Percentiles rank a stretch among this genome's conserved stretches.
Evolutionary conservation across 2,329 filamentous ascomycete genomes (phyloP).

Genomic region (Penicillium oxalicum): DNA sequence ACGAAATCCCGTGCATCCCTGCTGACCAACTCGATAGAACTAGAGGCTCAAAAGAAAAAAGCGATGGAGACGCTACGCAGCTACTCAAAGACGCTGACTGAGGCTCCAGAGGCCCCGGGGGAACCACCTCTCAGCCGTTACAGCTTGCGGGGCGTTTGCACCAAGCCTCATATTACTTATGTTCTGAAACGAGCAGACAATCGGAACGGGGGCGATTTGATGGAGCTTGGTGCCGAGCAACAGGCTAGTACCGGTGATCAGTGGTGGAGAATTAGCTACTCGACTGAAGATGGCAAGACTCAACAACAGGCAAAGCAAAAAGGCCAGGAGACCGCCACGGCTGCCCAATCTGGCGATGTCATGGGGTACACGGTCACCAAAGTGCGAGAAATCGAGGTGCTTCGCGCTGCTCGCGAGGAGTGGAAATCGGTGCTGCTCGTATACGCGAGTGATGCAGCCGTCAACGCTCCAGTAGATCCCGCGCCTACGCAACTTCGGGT

Average conservation of each 20-base stretch:
- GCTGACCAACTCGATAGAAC: constrained; percentile 27
- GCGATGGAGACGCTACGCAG: constrained; percentile 37
- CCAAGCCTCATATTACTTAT: constrained; percentile 53
- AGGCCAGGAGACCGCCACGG: constrained; percentile 12
- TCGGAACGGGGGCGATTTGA: constrained; percentile 20
- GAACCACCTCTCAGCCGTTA: constrained; percentile 45
- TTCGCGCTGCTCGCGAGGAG: constrained; percentile 49
- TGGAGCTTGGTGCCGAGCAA: constrained; percentile 25
- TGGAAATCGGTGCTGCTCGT: constrained; percentile 50
- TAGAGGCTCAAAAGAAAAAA: constrained; percentile 40
- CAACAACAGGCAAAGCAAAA: constrained; percentile 24
- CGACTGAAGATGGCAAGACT: constrained; percentile 38
- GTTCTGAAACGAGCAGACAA: constrained; percentile 40
- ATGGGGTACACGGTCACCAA: constrained; percentile 37
- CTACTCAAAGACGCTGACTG: constrained; percentile 44
- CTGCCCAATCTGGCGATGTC: constrained; percentile 28
- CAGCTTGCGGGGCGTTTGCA: constrained; percentile 54
- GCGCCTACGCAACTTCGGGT: constrained; percentile 36
- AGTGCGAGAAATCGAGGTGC: constrained; percentile 49
- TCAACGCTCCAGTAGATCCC: constrained; percentile 28
- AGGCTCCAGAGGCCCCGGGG: constrained; percentile 36
- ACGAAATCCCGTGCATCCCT: background rate
- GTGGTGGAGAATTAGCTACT: constrained; percentile 54
- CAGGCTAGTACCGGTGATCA: constrained; percentile 35
- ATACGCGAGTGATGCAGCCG: constrained; percentile 51